Base-by-base conservation (phyloP, 2,329 filamentous ascomycete species). In the Neobulgaria alba region DNA sequence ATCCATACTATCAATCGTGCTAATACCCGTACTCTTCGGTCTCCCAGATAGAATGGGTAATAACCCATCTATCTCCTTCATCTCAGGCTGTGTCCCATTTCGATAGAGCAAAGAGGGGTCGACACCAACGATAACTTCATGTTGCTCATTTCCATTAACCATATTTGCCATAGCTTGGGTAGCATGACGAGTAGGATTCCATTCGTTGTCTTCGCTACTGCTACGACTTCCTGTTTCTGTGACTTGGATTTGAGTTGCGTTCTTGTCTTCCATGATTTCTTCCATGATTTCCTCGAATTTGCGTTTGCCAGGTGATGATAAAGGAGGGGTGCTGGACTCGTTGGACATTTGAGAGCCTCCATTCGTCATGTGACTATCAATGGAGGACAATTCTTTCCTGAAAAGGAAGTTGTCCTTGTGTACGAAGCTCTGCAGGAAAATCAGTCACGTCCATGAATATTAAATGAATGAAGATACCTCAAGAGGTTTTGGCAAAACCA, bases 381-480 rank as follows among this genome's bases (percentile, higher is more conserved):
- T 34, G 14, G 35, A 40, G 12, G 39, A 29, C 16, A 75, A 59
- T 48, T 77, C 73, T 36, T 67, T 63, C 14, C 64, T 63, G 54
- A 77, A 77, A 2, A 63, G 61, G 41, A 65, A 66, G 47, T 76
- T 77, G 37, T 77, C 73, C 29, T 63, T 63, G 29, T 63, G 64
- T 4, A 70, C 61, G n/a, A n/a, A n/a, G n/a, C n/a, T n/a, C n/a
- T n/a, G n/a, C n/a, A n/a, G n/a, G n/a, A n/a, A n/a, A n/a, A n/a
- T n/a, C n/a, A n/a, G n/a, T n/a, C n/a, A n/a, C n/a, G n/a, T n/a
- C n/a, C n/a, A n/a, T n/a, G n/a, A n/a, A n/a, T n/a, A n/a, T n/a
- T n/a, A n/a, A n/a, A n/a, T n/a, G n/a, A n/a, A n/a, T n/a, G n/a
- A n/a, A 54, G 60, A 46, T 38, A 65, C 63, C 29, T 63, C 59